Percentiles rank a stretch among this genome's conserved stretches.
These are phyloP conservation scores for Pleurostoma richardsiae DNA, from an alignment of 2,329 filamentous ascomycete genomes.

Conservation along the genomic window DNA sequence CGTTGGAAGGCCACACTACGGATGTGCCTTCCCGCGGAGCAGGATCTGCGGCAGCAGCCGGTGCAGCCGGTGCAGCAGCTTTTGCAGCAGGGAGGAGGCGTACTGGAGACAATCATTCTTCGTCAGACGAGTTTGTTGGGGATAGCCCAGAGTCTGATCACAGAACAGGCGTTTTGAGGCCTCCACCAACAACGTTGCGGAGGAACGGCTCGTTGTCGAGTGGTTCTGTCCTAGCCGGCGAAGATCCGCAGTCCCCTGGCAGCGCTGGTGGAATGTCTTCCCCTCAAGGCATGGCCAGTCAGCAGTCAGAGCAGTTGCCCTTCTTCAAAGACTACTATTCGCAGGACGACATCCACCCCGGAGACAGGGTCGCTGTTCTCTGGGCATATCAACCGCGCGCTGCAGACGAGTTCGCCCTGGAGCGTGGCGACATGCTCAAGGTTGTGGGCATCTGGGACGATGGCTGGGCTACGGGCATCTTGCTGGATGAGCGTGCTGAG, in stretches of 20 bases:
- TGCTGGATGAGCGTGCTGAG: constrained; percentile 77
- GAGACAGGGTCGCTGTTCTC: constrained; percentile 82
- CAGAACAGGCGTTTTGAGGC: constrained; percentile 50
- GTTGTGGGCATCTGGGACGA: constrained; percentile 99
- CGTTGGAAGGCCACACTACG: constrained; percentile 70
- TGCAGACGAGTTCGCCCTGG: constrained; percentile 85
- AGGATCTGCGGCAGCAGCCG: constrained; percentile 37
- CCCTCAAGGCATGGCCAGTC: constrained; percentile 75
- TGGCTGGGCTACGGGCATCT: constrained; percentile 92
- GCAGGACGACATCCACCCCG: constrained; percentile 88
- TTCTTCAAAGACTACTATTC: constrained; percentile 99
- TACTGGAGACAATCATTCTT: constrained; percentile 52
- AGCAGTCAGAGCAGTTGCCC: constrained; percentile 89
- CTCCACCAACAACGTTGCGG: constrained; percentile 55
- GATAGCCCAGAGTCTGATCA: constrained; percentile 67
- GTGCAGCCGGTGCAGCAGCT: constrained; percentile 40
- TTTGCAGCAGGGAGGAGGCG: constrained; percentile 40
- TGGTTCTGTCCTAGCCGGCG: constrained; percentile 66
- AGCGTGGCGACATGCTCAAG: constrained; percentile 96
- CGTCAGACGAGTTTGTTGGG: constrained; percentile 62
- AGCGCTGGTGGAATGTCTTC: constrained; percentile 76
- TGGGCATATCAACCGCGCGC: constrained; percentile 98
- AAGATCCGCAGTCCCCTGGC: constrained; percentile 68
- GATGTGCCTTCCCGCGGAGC: constrained; percentile 53
- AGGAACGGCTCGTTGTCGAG: constrained; percentile 88